phyloP scores from a whole-genome alignment of 306 rosid species.

The Luffa aegyptiaca region DNA sequence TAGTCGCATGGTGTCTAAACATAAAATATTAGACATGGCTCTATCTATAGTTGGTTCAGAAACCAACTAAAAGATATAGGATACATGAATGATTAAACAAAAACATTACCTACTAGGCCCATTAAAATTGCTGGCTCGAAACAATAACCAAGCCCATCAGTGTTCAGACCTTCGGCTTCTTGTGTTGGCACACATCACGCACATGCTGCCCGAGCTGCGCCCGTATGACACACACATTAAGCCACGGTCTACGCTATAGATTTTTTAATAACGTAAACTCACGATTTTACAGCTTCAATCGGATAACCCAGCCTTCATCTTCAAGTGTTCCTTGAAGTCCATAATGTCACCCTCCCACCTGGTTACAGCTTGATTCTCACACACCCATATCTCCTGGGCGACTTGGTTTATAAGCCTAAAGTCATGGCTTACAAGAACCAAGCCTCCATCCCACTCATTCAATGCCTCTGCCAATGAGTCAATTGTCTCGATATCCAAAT shows the following conservation, averaged over 20 bases:
- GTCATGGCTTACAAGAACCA: conserved; percentile 97
- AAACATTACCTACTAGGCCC: conserved; percentile 4
- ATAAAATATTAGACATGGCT: not conserved
- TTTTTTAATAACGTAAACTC: not conserved
- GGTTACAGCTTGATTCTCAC: conserved; percentile 79
- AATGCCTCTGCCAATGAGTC: conserved; percentile 92
- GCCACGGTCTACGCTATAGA: conserved; percentile 5
- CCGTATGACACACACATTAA: not conserved
- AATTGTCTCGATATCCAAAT: conserved; percentile 92
- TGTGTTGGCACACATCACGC: conserved; percentile 5
- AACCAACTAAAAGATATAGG: not conserved
- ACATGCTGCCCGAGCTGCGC: conserved; percentile 5
- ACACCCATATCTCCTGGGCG: conserved; percentile 94
- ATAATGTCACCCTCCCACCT: conserved; percentile 90
- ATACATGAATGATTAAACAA: not conserved
- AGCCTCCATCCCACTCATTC: conserved; percentile 98
- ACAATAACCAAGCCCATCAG: conserved; percentile 25
- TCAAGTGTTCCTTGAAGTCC: conserved; percentile 81
- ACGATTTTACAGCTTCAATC: conserved; percentile 23
- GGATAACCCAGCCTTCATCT: conserved; percentile 63
- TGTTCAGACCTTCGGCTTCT: conserved; percentile 8
- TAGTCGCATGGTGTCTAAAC: not conserved
- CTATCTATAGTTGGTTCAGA: not conserved
- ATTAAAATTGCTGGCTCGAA: conserved; percentile 19
- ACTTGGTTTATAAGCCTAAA: conserved; percentile 98